Conservation (phyloP, 1,284 basidiomycete species). For the Phellinidium pouzarii region DNA sequence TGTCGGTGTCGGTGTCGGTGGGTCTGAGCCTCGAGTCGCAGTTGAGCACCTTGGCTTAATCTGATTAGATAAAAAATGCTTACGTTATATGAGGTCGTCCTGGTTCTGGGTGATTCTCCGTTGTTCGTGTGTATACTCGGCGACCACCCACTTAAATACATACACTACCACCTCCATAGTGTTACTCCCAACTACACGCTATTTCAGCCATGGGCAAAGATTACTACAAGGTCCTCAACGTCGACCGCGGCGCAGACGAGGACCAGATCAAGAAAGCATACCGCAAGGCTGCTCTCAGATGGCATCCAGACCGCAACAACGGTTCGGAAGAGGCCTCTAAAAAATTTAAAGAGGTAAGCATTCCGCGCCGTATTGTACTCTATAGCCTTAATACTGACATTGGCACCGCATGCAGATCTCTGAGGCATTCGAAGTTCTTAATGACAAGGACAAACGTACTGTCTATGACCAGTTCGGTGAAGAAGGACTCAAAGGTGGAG, state of each 20-base stretch:
- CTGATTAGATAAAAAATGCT: not conserved
- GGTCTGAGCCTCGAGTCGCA: too few relatives aligned
- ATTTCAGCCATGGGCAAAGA: slow-evolving; percentile 73
- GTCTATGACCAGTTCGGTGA: slow-evolving; percentile 96
- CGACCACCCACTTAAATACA: slow-evolving; percentile 1
- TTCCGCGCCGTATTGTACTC: not conserved
- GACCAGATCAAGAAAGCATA: slow-evolving; percentile 84
- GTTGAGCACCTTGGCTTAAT: not conserved
- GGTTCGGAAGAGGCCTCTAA: slow-evolving; percentile 78
- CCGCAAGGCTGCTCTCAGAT: slow-evolving; percentile 83
- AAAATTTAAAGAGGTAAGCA: slow-evolving; percentile 87
- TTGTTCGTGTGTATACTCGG: not conserved
- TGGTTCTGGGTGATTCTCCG: slow-evolving; percentile 4
- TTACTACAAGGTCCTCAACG: slow-evolving; percentile 79
- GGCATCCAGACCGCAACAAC: slow-evolving; percentile 88
- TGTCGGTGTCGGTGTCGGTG: too few relatives aligned
- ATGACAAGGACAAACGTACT: slow-evolving; percentile 87
- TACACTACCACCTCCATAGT: not conserved
- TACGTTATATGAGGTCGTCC: slow-evolving; percentile 2
- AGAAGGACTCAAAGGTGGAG: slow-evolving; percentile 83
- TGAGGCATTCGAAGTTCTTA: slow-evolving; percentile 96
- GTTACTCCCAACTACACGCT: not conserved
- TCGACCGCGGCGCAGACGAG: slow-evolving; percentile 69
- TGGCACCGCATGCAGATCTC: slow-evolving; percentile 53
- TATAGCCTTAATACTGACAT: not conserved